Percentiles rank a stretch among this genome's conserved stretches.
phyloP scores from a whole-genome alignment of 1,284 basidiomycete genomes.

The Microbotryum lychnidis-dioicae region DNA sequence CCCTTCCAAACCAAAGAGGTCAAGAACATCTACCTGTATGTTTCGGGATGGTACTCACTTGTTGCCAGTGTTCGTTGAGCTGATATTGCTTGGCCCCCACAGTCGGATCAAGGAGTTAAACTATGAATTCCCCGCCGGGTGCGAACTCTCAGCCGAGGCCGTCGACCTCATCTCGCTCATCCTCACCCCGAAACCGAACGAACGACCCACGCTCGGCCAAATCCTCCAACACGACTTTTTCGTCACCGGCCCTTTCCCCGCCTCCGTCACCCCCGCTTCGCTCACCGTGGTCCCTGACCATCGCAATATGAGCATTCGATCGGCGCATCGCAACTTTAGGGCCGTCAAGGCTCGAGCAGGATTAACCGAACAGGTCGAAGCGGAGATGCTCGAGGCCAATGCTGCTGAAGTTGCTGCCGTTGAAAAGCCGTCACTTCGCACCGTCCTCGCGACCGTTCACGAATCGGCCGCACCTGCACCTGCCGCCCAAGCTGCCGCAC shows the following conservation, averaged over 20 bases:
- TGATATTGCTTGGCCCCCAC: background rate
- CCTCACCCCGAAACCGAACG: conserved; percentile 67
- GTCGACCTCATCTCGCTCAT: conserved; percentile 75
- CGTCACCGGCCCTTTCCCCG: conserved; percentile 67
- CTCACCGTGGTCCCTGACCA: conserved; percentile 68
- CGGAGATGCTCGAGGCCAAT: conserved; percentile 20
- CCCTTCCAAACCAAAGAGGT: conserved; percentile 98
- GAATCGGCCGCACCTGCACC: no score
- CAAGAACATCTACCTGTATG: conserved; percentile 83
- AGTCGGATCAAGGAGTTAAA: conserved; percentile 89
- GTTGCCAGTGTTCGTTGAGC: background rate
- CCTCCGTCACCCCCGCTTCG: conserved; percentile 67
- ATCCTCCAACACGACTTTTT: conserved; percentile 85
- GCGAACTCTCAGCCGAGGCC: conserved; percentile 61
- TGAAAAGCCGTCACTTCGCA: no score
- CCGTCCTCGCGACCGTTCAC: no score
- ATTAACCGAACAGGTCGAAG: conserved; percentile 11
- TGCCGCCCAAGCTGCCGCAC: no score
- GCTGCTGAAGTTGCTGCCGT: conserved; percentile 12
- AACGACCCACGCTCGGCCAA: conserved; percentile 73
- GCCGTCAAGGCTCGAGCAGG: conserved; percentile 15
- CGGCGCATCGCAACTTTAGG: conserved; percentile 57
- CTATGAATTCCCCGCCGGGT: conserved; percentile 81
- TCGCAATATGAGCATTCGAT: conserved; percentile 50
- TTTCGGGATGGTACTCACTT: conserved; percentile 9